Evolutionary conservation across 352 stramenopile species (phyloP).

Genomic region (Sclerospora graminicola): DNA sequence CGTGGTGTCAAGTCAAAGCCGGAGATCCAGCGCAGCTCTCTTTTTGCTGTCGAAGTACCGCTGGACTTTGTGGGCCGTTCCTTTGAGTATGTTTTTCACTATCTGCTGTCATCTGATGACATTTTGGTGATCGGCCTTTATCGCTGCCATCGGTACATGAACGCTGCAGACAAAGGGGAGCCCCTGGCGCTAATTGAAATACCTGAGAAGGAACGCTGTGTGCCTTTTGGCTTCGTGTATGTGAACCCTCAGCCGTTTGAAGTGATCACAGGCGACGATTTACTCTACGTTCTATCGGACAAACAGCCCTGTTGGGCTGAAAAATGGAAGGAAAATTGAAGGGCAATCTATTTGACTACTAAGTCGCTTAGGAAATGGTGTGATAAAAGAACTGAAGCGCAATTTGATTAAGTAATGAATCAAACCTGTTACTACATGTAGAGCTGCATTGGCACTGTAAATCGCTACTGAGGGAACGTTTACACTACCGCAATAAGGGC

Average conservation of each 20-base stretch:
- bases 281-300: conserved; percentile 76
- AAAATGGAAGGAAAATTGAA: too few species aligned
- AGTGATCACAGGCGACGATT: conserved; percentile 64
- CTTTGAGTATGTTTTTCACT: conserved; percentile 80
- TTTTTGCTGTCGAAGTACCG: conserved; percentile 76
- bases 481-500: too few species aligned
- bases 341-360: too few species aligned
- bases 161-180: conserved; percentile 1
- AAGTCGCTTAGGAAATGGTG: too few species aligned
- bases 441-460: too few species aligned
- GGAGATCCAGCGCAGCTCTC: conserved; percentile 49
- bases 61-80: conserved; percentile 70
- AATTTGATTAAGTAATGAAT: too few species aligned
- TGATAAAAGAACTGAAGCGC: too few species aligned
- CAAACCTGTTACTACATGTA: too few species aligned
- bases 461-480: too few species aligned
- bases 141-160: conserved; percentile 54
- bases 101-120: conserved; percentile 66
- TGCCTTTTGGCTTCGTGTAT: conserved; percentile 78
- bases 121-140: conserved; percentile 74
- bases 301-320: conserved; percentile 67
- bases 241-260: conserved; percentile 73
- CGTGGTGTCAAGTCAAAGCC: conserved; percentile 27
- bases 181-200: conserved; percentile 38
- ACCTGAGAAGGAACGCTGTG: conserved; percentile 45